A percentile compares a stretch with the other conserved stretches of the same genome.
Evolutionary conservation across 2,329 filamentous ascomycete species (phyloP).

Genomic region (Moelleriella libera): DNA sequence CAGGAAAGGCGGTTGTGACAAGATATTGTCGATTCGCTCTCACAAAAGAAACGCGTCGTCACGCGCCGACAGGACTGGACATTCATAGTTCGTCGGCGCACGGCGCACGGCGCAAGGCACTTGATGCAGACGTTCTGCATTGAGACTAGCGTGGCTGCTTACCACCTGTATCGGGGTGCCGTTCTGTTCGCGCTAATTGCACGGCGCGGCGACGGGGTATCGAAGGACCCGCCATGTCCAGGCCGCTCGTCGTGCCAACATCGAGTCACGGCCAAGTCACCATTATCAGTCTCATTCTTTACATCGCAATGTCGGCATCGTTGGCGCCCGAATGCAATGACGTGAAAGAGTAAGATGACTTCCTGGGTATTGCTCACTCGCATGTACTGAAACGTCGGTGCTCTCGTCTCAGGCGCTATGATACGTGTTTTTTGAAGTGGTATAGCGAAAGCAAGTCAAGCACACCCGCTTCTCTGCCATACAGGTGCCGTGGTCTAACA

Average conservation of each 20-base stretch:
- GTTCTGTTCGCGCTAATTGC: neutral
- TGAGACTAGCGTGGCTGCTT: too few species aligned
- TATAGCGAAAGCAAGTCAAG: constrained; percentile 80
- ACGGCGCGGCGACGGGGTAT: too few species aligned
- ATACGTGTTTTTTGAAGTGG: constrained; percentile 97
- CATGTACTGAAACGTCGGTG: neutral
- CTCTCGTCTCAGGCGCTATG: constrained; percentile 56
- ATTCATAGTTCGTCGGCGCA: neutral
- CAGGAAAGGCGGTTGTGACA: too few species aligned
- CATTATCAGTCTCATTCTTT: too few species aligned
- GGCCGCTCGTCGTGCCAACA: too few species aligned
- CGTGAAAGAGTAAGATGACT: constrained; percentile 66
- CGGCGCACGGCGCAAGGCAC: neutral
- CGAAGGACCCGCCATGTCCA: too few species aligned
- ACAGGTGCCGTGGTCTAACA: neutral
- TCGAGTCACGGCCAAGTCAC: too few species aligned
- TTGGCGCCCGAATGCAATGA: constrained; percentile 91
- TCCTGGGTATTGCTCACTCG: neutral
- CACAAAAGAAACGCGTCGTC: neutral
- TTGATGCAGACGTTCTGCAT: neutral
- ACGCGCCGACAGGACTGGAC: neutral
- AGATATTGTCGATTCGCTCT: too few species aligned
- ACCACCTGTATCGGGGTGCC: too few species aligned
- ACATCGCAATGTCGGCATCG: constrained; percentile 61
- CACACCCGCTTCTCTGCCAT: neutral